Evolutionary conservation across 2,329 filamentous ascomycete species (phyloP).

Genomic region (Exophiala phaeomuriformis): DNA sequence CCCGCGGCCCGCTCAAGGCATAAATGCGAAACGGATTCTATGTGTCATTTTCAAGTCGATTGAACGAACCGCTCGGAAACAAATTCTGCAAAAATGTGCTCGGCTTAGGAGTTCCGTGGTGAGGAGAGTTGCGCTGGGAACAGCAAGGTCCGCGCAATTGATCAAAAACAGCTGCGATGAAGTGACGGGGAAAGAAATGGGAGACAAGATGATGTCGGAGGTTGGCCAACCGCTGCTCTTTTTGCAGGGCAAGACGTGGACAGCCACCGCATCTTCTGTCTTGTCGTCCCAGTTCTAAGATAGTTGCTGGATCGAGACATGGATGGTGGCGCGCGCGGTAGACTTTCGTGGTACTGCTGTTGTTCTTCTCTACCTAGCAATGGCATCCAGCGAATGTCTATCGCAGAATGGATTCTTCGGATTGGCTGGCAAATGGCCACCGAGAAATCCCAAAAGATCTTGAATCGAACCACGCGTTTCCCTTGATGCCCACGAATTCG

Average conservation of each 20-base stretch:
- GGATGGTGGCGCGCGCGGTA: not conserved
- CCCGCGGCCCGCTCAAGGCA: slow-evolving; percentile 56
- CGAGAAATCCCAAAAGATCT: not conserved
- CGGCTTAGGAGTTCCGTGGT: not conserved
- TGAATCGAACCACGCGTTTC: too few species aligned
- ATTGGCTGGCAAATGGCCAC: not conserved
- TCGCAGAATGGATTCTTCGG: not conserved
- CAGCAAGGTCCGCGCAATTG: not conserved
- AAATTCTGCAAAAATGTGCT: not conserved
- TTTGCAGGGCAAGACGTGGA: too few species aligned
- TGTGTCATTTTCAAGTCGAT: slow-evolving; percentile 1
- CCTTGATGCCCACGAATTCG: too few species aligned
- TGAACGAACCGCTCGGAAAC: not conserved
- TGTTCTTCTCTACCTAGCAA: not conserved
- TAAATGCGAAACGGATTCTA: slow-evolving; percentile 29
- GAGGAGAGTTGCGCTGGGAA: not conserved
- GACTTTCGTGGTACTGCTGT: not conserved
- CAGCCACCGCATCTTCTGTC: too few species aligned
- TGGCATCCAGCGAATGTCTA: not conserved
- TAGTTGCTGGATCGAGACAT: not conserved
- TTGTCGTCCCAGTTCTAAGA: not conserved
- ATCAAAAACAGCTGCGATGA: not conserved
- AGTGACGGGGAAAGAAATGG: not conserved
- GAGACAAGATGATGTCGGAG: too few species aligned
- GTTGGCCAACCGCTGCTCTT: too few species aligned